phyloP scores from a whole-genome alignment of 2,329 filamentous ascomycete genomes.

The Colletotrichum filicis region DNA sequence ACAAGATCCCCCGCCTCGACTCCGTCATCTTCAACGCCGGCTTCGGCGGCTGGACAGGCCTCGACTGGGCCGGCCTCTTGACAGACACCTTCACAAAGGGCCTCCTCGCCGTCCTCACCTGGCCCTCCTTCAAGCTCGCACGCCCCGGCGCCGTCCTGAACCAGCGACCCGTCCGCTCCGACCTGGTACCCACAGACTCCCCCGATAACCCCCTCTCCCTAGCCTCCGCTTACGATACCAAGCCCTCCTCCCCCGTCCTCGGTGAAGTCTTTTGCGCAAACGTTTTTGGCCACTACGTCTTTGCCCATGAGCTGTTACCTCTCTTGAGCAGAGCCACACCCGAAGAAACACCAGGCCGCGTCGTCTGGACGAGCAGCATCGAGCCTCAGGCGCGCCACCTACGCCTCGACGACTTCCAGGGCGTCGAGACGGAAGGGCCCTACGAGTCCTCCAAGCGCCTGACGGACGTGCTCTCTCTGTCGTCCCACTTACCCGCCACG shows the following conservation, averaged over 20 bases:
- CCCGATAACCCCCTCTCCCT: slow-evolving; percentile 20
- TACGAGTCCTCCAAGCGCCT: slow-evolving; percentile 92
- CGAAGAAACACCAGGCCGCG: slow-evolving; percentile 64
- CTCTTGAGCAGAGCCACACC: slow-evolving; percentile 68
- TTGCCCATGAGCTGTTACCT: slow-evolving; percentile 82
- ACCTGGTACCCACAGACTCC: slow-evolving; percentile 30
- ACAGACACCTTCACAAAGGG: slow-evolving; percentile 66
- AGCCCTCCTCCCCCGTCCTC: slow-evolving; percentile 69
- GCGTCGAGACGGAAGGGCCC: slow-evolving; percentile 67
- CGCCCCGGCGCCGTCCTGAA: slow-evolving; percentile 57
- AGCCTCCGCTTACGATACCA: slow-evolving; percentile 38
- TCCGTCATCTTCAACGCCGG: slow-evolving; percentile 88
- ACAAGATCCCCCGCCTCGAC: slow-evolving; percentile 77
- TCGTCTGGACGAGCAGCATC: slow-evolving; percentile 90
- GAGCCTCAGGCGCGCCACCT: slow-evolving; percentile 71
- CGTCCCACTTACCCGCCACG: slow-evolving; percentile 73
- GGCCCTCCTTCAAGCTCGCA: slow-evolving; percentile 80
- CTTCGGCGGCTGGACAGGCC: slow-evolving; percentile 85
- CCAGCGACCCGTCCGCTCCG: slow-evolving; percentile 43
- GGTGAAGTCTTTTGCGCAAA: slow-evolving; percentile 92
- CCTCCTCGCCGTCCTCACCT: slow-evolving; percentile 76
- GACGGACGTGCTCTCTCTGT: slow-evolving; percentile 85
- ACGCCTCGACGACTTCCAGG: slow-evolving; percentile 79
- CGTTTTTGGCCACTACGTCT: slow-evolving; percentile 93
- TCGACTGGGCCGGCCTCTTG: slow-evolving; percentile 74